Evolutionary conservation across 2,329 filamentous ascomycete genomes (phyloP), one percentile per base, ranked within the genome.

Genomic region (Zymoseptoria ardabiliae): DNA sequence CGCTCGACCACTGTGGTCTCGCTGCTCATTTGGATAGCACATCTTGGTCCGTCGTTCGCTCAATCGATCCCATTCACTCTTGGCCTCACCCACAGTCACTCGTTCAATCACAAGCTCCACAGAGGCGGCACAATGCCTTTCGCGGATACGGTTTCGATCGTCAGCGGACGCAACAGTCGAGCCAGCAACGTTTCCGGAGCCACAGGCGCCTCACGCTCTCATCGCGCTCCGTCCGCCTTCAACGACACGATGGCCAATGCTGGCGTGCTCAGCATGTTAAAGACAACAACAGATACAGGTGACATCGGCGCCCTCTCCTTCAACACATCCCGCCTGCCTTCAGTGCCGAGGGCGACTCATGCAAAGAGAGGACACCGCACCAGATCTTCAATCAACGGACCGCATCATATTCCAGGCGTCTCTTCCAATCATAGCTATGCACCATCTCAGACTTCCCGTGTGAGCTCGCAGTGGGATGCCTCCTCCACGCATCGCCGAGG

Each of bases 251-350:
- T 71, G 69, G 56, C 66, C 64, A 71, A 72, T 58, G 74, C 75
- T 23, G 77, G 75, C 49, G 74, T 80, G 61, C 71, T 77, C 69
- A 78, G 76, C 62, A 81, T 81, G 78, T 76, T 80, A 58, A 76
- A 76, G 59, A 80, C 77, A 10, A 75, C 75, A 8, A 80, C 77
- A 1, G 78, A 80, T 65, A 74, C 78, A 54, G 77, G 78, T 55
- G 75, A 79, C 61, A 70, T 80, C 53, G 76, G 72, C 10, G 68
- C 72, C 25, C 68, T 78, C 19, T 71, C 71, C 5, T 73, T 74
- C 66, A 70, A 74, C 62, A 68, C 69, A 45, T 69, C 71, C 52
- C 70, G 74, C 28, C 66, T 78, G 56, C 72, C 75, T 23, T 70
- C 69, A 54, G 67, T 74, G 56, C 72, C 74, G 41, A 72, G 73